Base-by-base conservation (phyloP, 257 asterid species). In the Schizonepeta tenuifolia region DNA sequence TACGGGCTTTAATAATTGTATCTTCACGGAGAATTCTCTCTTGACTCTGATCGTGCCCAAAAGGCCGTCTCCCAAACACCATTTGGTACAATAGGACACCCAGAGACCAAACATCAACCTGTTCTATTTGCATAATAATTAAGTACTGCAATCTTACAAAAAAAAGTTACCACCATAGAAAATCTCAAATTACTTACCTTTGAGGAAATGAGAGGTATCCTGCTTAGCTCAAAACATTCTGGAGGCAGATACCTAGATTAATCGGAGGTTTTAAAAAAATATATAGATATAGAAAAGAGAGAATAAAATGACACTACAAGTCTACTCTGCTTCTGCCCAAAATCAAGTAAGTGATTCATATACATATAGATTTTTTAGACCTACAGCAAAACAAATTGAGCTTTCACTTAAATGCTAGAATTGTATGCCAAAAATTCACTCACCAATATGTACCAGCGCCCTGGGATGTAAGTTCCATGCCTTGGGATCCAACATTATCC, bases 361-460 rank as follows among this genome's bases (percentile, higher is more conserved):
- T 33, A 0, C 15, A 0, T 3, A 46, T 38, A 36, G 7, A 0
- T 22, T 0, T 53, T 7, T 53, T 21, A 43, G 2, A 50, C 7
- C 11, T 50, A 1, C 21, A 20, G 14, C 33, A 20, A 6, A 18
- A 20, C 14, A 51, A 51, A 28, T 6, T 51, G 11, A 13, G 11
- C 40, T 14, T 21, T 22, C 56, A 43, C n/a, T 43, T 13, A 41
- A 22, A 31, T 13, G 49, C 24, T 26, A 6, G 62, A 65, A 41
- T 53, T 28, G 38, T 7, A 49, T 57, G 70, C 56, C 5, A 43
- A 35, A 36, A 43, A 22, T 69, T 56, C 50, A 83, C 96, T 88
- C 73, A 95, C 99, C 99, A 95, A 86, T 95, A 95, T 49, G 99
- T 95, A 78, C 99, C 99, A 21, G 99, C 99, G 33, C 99, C 99